Percentiles rank a stretch among this genome's conserved stretches.
Evolutionary conservation across 192 early-diverging fungal genomes (phyloP).

Genomic region (Coemansia sp.): DNA sequence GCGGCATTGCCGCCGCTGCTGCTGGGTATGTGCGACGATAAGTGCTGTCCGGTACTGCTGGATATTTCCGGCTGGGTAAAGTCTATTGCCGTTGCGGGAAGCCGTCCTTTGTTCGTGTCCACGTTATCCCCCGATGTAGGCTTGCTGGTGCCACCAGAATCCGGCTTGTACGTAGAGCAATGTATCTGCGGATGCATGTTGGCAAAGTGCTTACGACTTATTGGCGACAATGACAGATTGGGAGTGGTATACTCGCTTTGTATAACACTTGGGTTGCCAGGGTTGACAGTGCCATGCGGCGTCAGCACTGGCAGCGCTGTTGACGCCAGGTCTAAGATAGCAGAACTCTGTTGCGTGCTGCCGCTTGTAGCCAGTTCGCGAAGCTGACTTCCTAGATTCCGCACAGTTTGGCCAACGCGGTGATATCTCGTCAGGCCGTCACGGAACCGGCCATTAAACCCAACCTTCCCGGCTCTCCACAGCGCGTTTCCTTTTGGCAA

Average conservation of each 20-base stretch:
- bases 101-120: not conserved
- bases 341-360: conserved; percentile 22
- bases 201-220: not conserved
- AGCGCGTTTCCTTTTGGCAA: conserved; percentile 16
- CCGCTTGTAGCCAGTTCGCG: conserved; percentile 32
- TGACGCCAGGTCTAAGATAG: conserved; percentile 5
- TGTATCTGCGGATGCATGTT: not conserved
- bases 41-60: not conserved
- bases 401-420: conserved; percentile 31
- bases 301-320: conserved; percentile 1
- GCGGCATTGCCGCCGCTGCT: not conserved
- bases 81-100: not conserved
- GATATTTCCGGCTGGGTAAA: not conserved
- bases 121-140: not conserved
- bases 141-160: not conserved
- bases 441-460: conserved; percentile 32
- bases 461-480: conserved; percentile 18
- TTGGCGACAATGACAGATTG: conserved; percentile 27
- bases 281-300: conserved; percentile 16
- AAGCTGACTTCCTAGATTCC: conserved; percentile 36
- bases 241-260: conserved; percentile 29
- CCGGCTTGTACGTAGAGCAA: not conserved
- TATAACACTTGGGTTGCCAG: not conserved
- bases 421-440: conserved; percentile 32
- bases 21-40: not conserved